Evolutionary conservation across 768 basidiomycete species (phyloP).

Genomic region (Rhodocollybia butyracea): DNA sequence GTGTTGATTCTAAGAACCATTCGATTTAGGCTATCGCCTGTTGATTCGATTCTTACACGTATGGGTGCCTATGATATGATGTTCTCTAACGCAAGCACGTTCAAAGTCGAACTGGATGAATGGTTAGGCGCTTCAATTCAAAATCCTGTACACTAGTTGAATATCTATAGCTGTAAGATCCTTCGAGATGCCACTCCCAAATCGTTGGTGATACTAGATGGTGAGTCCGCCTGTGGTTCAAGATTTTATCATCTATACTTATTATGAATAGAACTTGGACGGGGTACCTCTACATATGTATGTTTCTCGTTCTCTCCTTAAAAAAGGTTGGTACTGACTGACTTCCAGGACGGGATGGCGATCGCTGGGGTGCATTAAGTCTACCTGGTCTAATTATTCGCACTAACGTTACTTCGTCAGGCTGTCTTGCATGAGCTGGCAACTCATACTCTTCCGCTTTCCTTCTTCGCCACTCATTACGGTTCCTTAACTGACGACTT

Average conservation of each 20-base stretch:
- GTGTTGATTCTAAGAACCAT: background rate
- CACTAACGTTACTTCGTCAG: conserved; percentile 29
- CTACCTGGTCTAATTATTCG: background rate
- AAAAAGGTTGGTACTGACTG: conserved; percentile 5
- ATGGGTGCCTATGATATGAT: conserved; percentile 99
- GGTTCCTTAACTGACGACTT: conserved; percentile 95
- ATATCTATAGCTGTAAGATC: conserved; percentile 73
- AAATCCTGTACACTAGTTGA: background rate
- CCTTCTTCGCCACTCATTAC: conserved; percentile 98
- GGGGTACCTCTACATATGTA: conserved; percentile 94
- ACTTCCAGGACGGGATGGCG: conserved; percentile 89
- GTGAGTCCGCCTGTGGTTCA: conserved; percentile 43
- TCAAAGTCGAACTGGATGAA: conserved; percentile 98
- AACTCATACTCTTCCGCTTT: conserved; percentile 85
- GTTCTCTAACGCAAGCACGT: conserved; percentile 92
- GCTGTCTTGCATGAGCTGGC: conserved; percentile 94
- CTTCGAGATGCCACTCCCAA: conserved; percentile 90
- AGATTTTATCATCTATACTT: conserved; percentile 7
- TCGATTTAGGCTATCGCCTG: conserved; percentile 76
- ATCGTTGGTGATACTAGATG: conserved; percentile 93
- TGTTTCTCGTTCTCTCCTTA: conserved; percentile 12
- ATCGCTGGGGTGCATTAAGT: conserved; percentile 73
- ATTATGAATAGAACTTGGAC: conserved; percentile 68
- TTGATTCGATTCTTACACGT: conserved; percentile 90
- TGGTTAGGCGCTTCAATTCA: conserved; percentile 48